These are phyloP conservation scores for Prototheca cutis DNA, from an alignment of 163 green algal genomes.

Conservation along the genomic window DNA sequence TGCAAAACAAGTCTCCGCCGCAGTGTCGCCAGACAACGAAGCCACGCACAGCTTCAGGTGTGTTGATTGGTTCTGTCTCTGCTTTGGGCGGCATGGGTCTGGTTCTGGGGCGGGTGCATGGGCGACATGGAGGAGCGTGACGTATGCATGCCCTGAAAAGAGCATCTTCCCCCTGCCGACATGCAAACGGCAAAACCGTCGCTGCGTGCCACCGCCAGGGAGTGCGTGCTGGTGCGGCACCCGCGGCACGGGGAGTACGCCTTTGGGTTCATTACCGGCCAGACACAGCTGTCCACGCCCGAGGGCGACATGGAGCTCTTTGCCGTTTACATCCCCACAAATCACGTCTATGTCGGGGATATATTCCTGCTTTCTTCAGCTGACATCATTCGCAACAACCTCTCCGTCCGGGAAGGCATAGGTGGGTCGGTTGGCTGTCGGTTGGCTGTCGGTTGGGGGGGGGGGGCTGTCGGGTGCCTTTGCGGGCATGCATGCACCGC, in stretches of 20 bases:
- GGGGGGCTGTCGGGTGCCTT: neutral
- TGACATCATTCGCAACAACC: constrained; percentile 78
- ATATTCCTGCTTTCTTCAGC: constrained; percentile 71
- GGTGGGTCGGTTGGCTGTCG: constrained; percentile 34
- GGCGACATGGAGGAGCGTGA: too few species aligned
- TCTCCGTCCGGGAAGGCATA: constrained; percentile 76
- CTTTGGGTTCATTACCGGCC: constrained; percentile 87
- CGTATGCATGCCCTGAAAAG: too few species aligned
- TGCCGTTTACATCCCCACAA: constrained; percentile 84
- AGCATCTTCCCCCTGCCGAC: neutral
- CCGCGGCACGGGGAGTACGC: constrained; percentile 79
- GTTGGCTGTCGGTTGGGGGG: too few species aligned
- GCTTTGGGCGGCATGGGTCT: too few species aligned
- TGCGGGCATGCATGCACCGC: neutral
- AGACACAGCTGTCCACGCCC: constrained; percentile 51
- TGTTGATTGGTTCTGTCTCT: too few species aligned
- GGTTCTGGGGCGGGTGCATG: too few species aligned
- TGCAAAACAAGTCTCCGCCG: constrained; percentile 83
- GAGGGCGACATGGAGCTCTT: constrained; percentile 52
- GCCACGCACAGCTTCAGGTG: constrained; percentile 41
- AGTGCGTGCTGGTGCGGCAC: constrained; percentile 86
- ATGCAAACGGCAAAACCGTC: too few species aligned
- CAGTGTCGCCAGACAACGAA: constrained; percentile 68
- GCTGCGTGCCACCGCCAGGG: constrained; percentile 34
- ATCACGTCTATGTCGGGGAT: constrained; percentile 83